A percentile compares a stretch with the other conserved stretches of the same genome.
phyloP scores from a whole-genome alignment of 257 asterid species.

The Solanum pinnatisectum region DNA sequence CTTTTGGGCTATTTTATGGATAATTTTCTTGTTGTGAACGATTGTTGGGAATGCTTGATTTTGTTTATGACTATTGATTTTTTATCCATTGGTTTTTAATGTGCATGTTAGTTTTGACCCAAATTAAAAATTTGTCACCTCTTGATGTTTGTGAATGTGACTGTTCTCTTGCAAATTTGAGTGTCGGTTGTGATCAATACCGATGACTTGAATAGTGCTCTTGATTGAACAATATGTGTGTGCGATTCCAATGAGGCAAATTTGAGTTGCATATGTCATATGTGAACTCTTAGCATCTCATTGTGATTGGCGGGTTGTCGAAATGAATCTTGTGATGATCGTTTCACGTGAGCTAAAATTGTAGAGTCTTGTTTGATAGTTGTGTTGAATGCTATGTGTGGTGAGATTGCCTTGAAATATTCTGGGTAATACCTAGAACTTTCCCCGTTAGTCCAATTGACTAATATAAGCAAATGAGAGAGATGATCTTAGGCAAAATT shows the following conservation, averaged over 20 bases:
- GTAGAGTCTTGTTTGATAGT: not conserved
- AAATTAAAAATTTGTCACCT: not conserved
- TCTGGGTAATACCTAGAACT: too few species aligned
- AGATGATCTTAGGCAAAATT: too few species aligned
- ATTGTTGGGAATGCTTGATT: not conserved
- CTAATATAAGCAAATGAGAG: too few species aligned
- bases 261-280: not conserved
- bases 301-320: not conserved
- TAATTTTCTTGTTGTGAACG: not conserved
- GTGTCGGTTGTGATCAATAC: not conserved
- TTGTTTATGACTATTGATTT: too few species aligned
- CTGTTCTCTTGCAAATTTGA: not conserved
- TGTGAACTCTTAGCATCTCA: not conserved
- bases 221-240: not conserved
- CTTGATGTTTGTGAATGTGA: not conserved
- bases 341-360: not conserved
- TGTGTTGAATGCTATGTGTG: not conserved
- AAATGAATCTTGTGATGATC: not conserved
- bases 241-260: not conserved
- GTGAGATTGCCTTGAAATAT: too few species aligned
- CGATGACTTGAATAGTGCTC: not conserved
- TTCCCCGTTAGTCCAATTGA: too few species aligned
- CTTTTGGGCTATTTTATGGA: not conserved
- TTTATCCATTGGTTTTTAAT: too few species aligned
- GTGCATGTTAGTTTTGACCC: not conserved